Evolutionary conservation across 805 yeast genomes (phyloP), one percentile per base, ranked within the genome.

Genomic region (Komagataella mondaviorum): DNA sequence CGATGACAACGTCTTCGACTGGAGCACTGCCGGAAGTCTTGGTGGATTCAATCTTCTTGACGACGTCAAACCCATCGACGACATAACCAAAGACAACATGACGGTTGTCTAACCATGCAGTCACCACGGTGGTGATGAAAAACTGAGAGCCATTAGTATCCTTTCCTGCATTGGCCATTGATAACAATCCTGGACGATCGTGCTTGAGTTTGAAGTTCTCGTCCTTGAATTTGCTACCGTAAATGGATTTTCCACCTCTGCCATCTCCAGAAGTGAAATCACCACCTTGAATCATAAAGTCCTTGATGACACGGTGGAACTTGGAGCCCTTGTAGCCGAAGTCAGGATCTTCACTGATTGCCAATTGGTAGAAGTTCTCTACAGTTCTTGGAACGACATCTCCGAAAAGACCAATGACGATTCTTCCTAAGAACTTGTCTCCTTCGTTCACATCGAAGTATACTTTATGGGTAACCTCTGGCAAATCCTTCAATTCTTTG

Each of bases 51-150:
- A 93, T 80, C 67, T 78, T 74, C 57, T 75, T 69, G 52, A 91
- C 87, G 49, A 88, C 78, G 57, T 91, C 96, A 72, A 81, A 75
- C 49, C 98, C 98, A 52, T 84, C 89, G 16, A 88, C 53, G 52
- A 93, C 96, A 71, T 88, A 88, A 57, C 99, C 99, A 62, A 93
- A 93, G 46, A 93, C 99, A 63, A 93, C 99, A 69, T 93, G 99
- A 60, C 73, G 81, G 57, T 95, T 93, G 63, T 93, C 88, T 63
- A 93, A 79, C 98, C 99, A 93, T 49, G 83, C 71, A 52, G 96
- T 88, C 43, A 78, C 76, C 20, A 85, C 96, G 23, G 97, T 90
- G 62, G 96, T 89, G 71, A 93, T 85, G 77, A 90, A 90, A 66
- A 90, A 90, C 70, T 89, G 97, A 44, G 96, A 88, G 18, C 96